phyloP scores from a whole-genome alignment of 805 yeast species.

The Candida loeiensis region DNA sequence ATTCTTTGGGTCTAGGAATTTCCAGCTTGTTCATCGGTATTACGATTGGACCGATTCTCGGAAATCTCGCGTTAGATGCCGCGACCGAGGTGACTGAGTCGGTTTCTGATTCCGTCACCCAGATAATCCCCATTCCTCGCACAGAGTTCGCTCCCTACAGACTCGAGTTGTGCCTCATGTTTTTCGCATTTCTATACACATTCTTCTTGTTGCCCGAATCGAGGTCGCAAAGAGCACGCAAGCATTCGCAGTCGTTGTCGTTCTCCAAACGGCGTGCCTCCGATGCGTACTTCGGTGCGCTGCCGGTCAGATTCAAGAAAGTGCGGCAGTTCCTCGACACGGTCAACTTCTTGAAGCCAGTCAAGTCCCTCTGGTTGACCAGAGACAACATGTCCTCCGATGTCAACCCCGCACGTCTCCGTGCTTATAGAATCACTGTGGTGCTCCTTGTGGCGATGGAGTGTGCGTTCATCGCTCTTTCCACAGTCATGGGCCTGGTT shows the following conservation, averaged over 20 bases:
- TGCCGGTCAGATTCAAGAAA: neutral
- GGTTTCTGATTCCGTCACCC: neutral
- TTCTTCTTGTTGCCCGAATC: slow-evolving; percentile 56
- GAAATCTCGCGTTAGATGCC: slow-evolving; percentile 29
- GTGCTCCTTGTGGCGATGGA: slow-evolving; percentile 50
- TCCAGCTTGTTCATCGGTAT: slow-evolving; percentile 60
- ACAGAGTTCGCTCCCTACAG: slow-evolving; percentile 33
- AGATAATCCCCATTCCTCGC: slow-evolving; percentile 4
- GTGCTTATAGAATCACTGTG: slow-evolving; percentile 33
- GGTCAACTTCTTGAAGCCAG: slow-evolving; percentile 33
- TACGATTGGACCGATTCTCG: slow-evolving; percentile 62
- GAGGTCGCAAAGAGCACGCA: slow-evolving; percentile 51
- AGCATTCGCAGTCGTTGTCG: slow-evolving; percentile 46
- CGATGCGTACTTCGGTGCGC: neutral
- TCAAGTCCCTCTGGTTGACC: slow-evolving; percentile 54
- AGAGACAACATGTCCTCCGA: slow-evolving; percentile 19
- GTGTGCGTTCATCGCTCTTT: slow-evolving; percentile 31
- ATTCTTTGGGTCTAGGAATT: slow-evolving; percentile 54
- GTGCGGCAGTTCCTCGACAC: neutral
- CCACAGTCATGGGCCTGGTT: slow-evolving; percentile 40
- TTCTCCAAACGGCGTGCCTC: slow-evolving; percentile 4
- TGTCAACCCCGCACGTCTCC: slow-evolving; percentile 8
- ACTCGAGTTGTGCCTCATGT: slow-evolving; percentile 30
- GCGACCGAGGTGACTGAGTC: neutral
- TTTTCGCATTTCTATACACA: slow-evolving; percentile 26